Evolutionary conservation across 176 grass and related monocot genomes (phyloP), one percentile per base, ranked within the genome.

Genomic region (Ampelocalamus luodianensis): DNA sequence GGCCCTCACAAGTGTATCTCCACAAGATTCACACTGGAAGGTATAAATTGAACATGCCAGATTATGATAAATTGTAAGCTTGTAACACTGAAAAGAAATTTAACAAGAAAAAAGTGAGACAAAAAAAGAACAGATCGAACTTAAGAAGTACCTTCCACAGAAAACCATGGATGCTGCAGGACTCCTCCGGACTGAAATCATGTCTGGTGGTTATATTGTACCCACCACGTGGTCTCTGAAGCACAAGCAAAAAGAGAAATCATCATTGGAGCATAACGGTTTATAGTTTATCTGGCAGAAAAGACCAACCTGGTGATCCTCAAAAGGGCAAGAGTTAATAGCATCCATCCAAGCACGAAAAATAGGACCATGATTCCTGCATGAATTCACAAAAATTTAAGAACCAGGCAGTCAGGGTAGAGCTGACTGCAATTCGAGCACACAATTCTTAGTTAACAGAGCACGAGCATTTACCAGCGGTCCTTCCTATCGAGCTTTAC

Each of bases 341-440:
- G 89, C 87, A 78, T 94, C 65, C 95, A 97, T 93, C 76, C 81
- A 84, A 79, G 72, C 68, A 84, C 79, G 88, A 45, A 97, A 97
- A 77, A 37, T 27, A 64, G 83, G 63, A 45, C 95, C 92, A 79
- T 97, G 95, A 3, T 14, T 4, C 65, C 85, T 90, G 61, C 82
- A 85, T 61, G 40, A 86, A 85, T 74, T 48, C 67, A 71, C 17
- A 76, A 58, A 65, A 79, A 79, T n/a, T 79, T 77, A 76, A 74
- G 78, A n/a, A 59, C 20, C 59, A 54, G 4, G 16, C 22, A 82
- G 5, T 39, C 76, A 85, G 27, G 22, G 40, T 20, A 24, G 26
- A 78, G 4, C 5, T 5, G 22, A 59, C 5, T 53, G 49, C 24
- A 68, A 77, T 38, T 56, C 6, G 48, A 69, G 32, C 10, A 58